Conservation (phyloP, 1,284 basidiomycete genomes). For the Lentinula novae-zelandiae region DNA sequence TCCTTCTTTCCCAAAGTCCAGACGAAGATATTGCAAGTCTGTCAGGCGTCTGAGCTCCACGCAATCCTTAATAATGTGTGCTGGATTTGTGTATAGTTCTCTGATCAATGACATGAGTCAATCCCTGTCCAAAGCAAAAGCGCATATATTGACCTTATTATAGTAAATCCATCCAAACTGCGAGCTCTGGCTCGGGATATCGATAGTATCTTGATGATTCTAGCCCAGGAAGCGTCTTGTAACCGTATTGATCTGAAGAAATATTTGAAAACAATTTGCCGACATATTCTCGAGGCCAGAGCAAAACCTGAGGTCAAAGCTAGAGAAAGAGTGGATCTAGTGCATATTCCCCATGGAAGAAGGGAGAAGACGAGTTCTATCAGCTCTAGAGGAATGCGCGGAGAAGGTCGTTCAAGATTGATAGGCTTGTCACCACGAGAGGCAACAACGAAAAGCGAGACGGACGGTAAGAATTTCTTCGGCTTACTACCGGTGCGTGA, state of each 20-base stretch:
- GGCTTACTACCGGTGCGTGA: slow-evolving; percentile 10
- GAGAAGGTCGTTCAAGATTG: background rate
- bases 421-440: background rate
- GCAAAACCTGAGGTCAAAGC: slow-evolving; percentile 31
- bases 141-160: slow-evolving; percentile 35
- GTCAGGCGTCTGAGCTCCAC: slow-evolving; percentile 19
- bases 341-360: background rate
- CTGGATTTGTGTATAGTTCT: slow-evolving; percentile 9
- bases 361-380: background rate
- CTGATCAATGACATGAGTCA: background rate
- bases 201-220: slow-evolving; percentile 11
- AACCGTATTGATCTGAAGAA: slow-evolving; percentile 32
- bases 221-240: slow-evolving; percentile 20
- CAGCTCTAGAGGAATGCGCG: background rate
- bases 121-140: background rate
- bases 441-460: background rate
- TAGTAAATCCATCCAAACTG: slow-evolving; percentile 25
- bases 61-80: slow-evolving; percentile 13
- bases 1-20: slow-evolving; percentile 35
- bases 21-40: slow-evolving; percentile 29
- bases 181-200: slow-evolving; percentile 17
- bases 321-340: slow-evolving; percentile 22
- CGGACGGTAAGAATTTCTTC: background rate
- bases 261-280: slow-evolving; percentile 37
- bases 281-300: slow-evolving; percentile 37